Evolutionary conservation across 225 moss, liverwort and hornwort species (phyloP).

Genomic region (Physcomitrium patens): DNA sequence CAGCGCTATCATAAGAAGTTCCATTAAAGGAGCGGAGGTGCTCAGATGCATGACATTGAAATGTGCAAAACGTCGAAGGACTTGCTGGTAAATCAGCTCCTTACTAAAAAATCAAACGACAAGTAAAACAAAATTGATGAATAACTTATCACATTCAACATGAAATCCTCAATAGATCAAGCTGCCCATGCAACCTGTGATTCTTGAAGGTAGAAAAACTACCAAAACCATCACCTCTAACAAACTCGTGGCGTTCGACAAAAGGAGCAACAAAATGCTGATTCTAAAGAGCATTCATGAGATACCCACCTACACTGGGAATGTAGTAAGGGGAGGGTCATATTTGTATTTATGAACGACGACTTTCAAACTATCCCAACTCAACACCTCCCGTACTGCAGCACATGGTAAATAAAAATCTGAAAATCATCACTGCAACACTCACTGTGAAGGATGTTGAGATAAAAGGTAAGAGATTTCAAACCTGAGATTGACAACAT

Average conservation of each 20-base stretch:
- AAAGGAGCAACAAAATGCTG: neutral
- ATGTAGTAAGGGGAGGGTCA: constrained; percentile 1
- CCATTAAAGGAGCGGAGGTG: constrained; percentile 69
- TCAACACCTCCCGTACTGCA: constrained; percentile 3
- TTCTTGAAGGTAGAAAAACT: constrained; percentile 10
- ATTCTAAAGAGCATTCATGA: constrained; percentile 5
- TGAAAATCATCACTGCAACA: neutral
- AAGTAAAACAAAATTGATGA: constrained; percentile 10
- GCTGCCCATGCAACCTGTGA: constrained; percentile 4
- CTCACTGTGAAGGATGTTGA: constrained; percentile 14
- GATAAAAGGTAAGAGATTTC: constrained; percentile 8
- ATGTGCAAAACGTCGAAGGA: constrained; percentile 89
- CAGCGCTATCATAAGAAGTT: constrained; percentile 74
- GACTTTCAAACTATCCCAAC: constrained; percentile 4
- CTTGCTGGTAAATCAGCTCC: constrained; percentile 95
- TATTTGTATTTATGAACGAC: neutral
- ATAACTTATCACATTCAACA: constrained; percentile 20
- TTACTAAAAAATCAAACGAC: constrained; percentile 59
- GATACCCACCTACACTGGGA: constrained; percentile 12
- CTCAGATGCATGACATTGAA: constrained; percentile 79
- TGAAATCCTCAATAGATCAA: constrained; percentile 25
- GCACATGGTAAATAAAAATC: constrained; percentile 25
- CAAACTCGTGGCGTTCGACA: constrained; percentile 23
- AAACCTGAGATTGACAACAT: constrained; percentile 88
- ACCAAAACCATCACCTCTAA: constrained; percentile 4